Evolutionary conservation across 2,329 filamentous ascomycete species (phyloP), one percentile per base, ranked within the genome.

Genomic region (Xylaria sp.): DNA sequence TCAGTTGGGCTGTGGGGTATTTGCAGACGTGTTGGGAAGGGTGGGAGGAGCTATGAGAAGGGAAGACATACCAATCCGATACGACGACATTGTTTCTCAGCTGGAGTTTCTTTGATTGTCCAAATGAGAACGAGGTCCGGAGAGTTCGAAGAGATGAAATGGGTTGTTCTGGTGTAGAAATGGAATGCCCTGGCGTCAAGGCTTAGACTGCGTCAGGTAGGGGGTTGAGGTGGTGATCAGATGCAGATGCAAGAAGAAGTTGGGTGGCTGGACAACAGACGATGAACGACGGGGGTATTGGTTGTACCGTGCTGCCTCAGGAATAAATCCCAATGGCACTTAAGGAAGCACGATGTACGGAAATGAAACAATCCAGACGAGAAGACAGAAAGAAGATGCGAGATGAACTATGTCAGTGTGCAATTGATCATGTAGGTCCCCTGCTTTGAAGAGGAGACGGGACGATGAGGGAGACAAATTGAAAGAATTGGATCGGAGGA

Each of bases 61-160:
- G 39, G 43, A 39, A 21, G 45, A 69, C 76, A 63, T 70, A 80
- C 78, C 77, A 55, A 80, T 69, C 53, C 78, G 74, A 61, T 79
- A 80, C 50, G 73, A 66, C 57, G 74, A 71, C 78, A 80, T 80
- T 11, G 64, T 42, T 70, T n/a, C n/a, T n/a, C n/a, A 60, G 51
- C 16, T 44, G 29, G 41, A 39, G 22, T 20, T 56, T 38, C 17
- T 50, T 39, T 39, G 21, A 18, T 17, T 48, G 54, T n/a, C n/a
- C n/a, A n/a, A n/a, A n/a, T n/a, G n/a, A n/a, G n/a, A n/a, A n/a
- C n/a, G 46, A 47, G 59, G 43, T 59, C 55, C 50, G 49, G 56
- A 50, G 39, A 44, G 59, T 44, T 43, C 19, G 29, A 43, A 21
- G 24, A 16, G 20, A 44, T 50, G 39, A 42, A 49, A 21, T 39